phyloP scores from a whole-genome alignment of 371 early-diverging fungal genomes.

The Apophysomyces sp. region DNA sequence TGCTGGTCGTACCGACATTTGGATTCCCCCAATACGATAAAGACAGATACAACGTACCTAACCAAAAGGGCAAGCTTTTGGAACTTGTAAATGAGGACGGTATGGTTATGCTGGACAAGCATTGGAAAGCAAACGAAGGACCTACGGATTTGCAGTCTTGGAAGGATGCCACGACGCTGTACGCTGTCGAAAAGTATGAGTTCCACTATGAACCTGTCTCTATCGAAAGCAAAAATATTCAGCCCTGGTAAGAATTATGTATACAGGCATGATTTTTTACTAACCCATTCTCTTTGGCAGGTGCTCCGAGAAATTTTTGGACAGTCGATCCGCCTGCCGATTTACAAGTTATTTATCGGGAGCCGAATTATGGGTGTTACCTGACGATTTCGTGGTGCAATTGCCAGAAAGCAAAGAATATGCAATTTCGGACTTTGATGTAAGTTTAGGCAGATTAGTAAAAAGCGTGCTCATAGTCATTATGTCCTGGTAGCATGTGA shows the following conservation, averaged over 20 bases:
- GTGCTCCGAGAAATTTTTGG: constrained; percentile 50
- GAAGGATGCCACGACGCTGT: constrained; percentile 32
- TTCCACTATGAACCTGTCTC: constrained; percentile 49
- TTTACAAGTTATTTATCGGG: constrained; percentile 44
- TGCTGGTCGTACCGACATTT: constrained; percentile 46
- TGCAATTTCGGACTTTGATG: constrained; percentile 47
- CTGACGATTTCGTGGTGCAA: constrained; percentile 41
- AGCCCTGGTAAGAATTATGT: constrained; percentile 35
- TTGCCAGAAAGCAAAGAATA: constrained; percentile 25
- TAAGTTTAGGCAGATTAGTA: constrained; percentile 15
- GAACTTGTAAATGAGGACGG: constrained; percentile 26
- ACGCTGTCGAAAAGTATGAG: constrained; percentile 44
- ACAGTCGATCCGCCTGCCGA: constrained; percentile 46
- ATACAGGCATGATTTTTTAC: neutral
- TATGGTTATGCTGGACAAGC: constrained; percentile 36
- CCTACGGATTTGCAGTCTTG: constrained; percentile 42
- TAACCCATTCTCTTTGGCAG: constrained; percentile 7
- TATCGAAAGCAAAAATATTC: constrained; percentile 36
- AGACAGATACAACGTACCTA: constrained; percentile 19
- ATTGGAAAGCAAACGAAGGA: constrained; percentile 46
- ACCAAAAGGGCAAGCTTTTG: constrained; percentile 25
- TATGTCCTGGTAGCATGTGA: constrained; percentile 26
- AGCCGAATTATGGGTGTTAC: constrained; percentile 48
- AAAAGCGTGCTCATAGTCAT: neutral
- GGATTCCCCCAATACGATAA: constrained; percentile 21